Evolutionary conservation across 225 moss, liverwort and hornwort species (phyloP).

Genomic region (Pseudisothecium myosuroides): DNA sequence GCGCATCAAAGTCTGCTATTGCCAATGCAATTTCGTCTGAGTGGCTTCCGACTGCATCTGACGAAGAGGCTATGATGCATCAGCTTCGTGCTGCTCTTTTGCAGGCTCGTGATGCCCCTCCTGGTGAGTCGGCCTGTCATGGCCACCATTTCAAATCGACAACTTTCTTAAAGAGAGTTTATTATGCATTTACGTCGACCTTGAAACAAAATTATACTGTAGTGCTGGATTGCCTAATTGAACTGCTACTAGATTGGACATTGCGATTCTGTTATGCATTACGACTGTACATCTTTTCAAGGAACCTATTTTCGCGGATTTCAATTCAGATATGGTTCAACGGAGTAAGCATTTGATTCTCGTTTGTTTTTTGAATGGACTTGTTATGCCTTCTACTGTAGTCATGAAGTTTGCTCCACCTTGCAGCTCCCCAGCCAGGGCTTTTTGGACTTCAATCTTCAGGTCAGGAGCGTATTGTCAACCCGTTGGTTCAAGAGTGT

Average conservation of each 20-base stretch:
- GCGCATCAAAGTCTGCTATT: conserved; percentile 25
- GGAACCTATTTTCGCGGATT: not conserved
- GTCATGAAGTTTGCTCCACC: not conserved
- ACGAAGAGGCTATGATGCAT: conserved; percentile 81
- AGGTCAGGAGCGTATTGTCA: conserved; percentile 49
- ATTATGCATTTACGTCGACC: not conserved
- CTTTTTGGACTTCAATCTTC: conserved; percentile 64
- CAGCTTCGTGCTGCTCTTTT: conserved; percentile 80
- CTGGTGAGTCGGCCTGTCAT: conserved; percentile 27
- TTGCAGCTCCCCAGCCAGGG: conserved; percentile 53
- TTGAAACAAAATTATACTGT: not conserved
- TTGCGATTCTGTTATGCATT: not conserved
- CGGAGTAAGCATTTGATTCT: not conserved
- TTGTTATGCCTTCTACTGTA: not conserved
- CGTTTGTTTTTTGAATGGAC: not conserved
- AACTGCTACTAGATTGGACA: not conserved
- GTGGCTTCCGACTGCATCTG: conserved; percentile 81
- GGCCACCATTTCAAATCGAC: not conserved
- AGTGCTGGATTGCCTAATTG: not conserved
- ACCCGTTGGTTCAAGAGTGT: conserved; percentile 73
- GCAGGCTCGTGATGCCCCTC: conserved; percentile 69
- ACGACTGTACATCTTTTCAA: not conserved
- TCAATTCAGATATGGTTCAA: not conserved
- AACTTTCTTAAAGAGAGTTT: not conserved
- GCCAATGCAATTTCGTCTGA: conserved; percentile 50